phyloP scores from a whole-genome alignment of 2,329 filamentous ascomycete species.

The Fusarium decemcellulare region DNA sequence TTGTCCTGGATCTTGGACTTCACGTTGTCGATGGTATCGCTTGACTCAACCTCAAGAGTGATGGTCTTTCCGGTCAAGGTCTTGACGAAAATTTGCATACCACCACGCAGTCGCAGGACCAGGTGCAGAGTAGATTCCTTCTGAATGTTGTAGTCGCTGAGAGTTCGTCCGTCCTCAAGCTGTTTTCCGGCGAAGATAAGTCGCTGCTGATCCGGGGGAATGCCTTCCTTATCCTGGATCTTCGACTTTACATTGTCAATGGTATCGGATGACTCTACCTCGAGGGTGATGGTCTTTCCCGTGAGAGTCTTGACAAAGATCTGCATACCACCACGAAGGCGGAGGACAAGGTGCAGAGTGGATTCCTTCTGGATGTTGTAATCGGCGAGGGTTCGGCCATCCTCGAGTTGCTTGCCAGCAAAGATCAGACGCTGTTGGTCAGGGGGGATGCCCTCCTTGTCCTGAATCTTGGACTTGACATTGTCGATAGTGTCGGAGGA shows the following conservation, averaged over 20 bases:
- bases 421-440: constrained; percentile 97
- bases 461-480: constrained; percentile 97
- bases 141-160: constrained; percentile 71
- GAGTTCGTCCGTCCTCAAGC: constrained; percentile 85
- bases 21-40: constrained; percentile 95
- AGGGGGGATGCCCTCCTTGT: constrained; percentile 96
- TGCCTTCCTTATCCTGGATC: constrained; percentile 99
- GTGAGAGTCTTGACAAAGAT: constrained; percentile 91
- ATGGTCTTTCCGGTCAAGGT: constrained; percentile 95
- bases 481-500: constrained; percentile 95
- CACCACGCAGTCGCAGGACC: constrained; percentile 78
- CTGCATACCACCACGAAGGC: constrained; percentile 91
- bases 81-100: constrained; percentile 83
- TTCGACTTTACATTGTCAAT: constrained; percentile 99
- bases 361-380: constrained; percentile 98
- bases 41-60: constrained; percentile 89
- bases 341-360: constrained; percentile 87
- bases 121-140: constrained; percentile 80
- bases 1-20: constrained; percentile 99
- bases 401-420: constrained; percentile 95
- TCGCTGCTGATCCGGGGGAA: constrained; percentile 95
- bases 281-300: constrained; percentile 68
- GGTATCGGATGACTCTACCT: constrained; percentile 91
- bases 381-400: constrained; percentile 89
- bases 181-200: constrained; percentile 98